Percentiles rank a stretch among this genome's conserved stretches.
phyloP scores from a whole-genome alignment of 75 land plant species.

The Cunninghamia lanceolata region DNA sequence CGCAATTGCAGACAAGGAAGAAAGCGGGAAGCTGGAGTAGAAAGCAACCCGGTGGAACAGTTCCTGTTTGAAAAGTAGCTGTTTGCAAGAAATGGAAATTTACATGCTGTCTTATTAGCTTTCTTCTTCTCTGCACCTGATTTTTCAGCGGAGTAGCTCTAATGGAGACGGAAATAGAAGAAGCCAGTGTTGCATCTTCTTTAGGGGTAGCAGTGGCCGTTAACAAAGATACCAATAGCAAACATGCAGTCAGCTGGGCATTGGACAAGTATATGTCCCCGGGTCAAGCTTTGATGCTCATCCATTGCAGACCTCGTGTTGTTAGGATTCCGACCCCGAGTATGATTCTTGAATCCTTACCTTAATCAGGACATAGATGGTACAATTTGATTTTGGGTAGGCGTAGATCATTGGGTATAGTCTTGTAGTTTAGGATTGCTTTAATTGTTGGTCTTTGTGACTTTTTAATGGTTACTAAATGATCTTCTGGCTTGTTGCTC shows the following conservation, averaged over 20 bases:
- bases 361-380: too few species aligned
- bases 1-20: too few species aligned
- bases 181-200: background rate
- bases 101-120: too few species aligned
- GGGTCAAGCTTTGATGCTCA: slow-evolving; percentile 28
- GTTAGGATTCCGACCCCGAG: slow-evolving; percentile 53
- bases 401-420: background rate
- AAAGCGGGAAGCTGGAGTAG: too few species aligned
- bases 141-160: background rate
- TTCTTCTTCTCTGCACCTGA: background rate
- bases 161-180: background rate
- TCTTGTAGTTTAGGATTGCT: background rate
- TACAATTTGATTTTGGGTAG: too few species aligned
- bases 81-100: too few species aligned
- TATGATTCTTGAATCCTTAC: slow-evolving; percentile 21
- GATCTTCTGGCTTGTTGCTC: background rate
- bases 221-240: slow-evolving; percentile 36
- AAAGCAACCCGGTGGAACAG: too few species aligned
- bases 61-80: too few species aligned
- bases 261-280: slow-evolving; percentile 44
- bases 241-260: slow-evolving; percentile 49
- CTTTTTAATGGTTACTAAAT: background rate
- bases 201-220: slow-evolving; percentile 38
- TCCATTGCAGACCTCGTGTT: slow-evolving; percentile 38
- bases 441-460: too few species aligned